These are phyloP conservation scores for Nemophila menziesii DNA, from an alignment of 257 asterid species.

Conservation along the genomic window DNA sequence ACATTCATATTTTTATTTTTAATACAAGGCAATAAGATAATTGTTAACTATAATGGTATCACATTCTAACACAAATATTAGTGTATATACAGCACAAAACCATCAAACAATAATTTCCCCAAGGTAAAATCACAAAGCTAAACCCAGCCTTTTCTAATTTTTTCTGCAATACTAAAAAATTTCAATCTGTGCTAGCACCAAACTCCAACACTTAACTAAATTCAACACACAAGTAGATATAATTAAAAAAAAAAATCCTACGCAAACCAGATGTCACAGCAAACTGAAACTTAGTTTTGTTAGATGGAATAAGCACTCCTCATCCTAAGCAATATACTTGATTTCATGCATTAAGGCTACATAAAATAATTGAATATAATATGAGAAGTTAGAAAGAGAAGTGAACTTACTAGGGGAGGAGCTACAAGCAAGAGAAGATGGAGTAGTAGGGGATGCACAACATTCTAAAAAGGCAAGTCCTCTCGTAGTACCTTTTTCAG, in stretches of 20 bases:
- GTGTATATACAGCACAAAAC: not conserved
- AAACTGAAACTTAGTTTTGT: not conserved
- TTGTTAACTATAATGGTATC: not conserved
- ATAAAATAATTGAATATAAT: no score
- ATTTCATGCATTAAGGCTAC: not conserved
- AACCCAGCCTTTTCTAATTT: not conserved
- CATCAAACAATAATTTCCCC: no score
- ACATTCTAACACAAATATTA: not conserved
- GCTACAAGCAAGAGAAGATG: slow-evolving; percentile 63
- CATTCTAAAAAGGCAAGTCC: slow-evolving; percentile 27
- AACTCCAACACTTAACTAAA: no score
- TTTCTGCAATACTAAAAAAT: no score
- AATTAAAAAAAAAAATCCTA: not conserved
- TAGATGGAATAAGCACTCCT: not conserved
- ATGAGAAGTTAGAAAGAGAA: not conserved
- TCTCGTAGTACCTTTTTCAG: slow-evolving; percentile 43
- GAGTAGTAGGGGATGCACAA: slow-evolving; percentile 57
- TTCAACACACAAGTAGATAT: no score
- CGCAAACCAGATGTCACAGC: not conserved
- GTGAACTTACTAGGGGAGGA: slow-evolving; percentile 55
- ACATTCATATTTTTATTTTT: not conserved
- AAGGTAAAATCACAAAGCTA: no score
- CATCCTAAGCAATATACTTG: not conserved
- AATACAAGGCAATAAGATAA: not conserved
- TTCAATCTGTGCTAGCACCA: no score